Evolutionary conservation across 371 early-diverging fungal species (phyloP), one percentile per base, ranked within the genome.

Genomic region (Mucor saturninus): DNA sequence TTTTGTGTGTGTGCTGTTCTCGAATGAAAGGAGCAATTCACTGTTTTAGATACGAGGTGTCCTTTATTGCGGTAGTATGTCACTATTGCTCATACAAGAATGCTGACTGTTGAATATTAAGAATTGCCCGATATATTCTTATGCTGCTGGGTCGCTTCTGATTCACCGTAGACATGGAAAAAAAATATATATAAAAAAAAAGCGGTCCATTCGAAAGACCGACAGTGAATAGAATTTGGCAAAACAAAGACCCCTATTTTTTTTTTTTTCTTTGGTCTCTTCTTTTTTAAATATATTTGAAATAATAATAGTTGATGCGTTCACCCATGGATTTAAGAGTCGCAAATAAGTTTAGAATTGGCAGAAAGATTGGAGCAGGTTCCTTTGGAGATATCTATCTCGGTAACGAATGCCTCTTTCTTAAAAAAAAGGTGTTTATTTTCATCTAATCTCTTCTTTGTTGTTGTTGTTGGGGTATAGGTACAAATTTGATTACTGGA

Each of bases 341-440:
- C 55, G 98, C 93, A 66, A 92, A 93, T 83, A 96, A 95, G 78
- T 98, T 94, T 86, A 83, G 93, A 64, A 85, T 99, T 65, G 95
- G 96, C 51, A 87, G 95, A 57, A 98, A 98, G 85, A 96, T 99
- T 76, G 99, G 99, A 50, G 91, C 95, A 43, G 99, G 99, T 62
- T 95, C 97, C 28, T 99, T 99, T 89, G 99, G 99, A 48, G 99
- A 99, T 73, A 98, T 99, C 69, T 99, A 95, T 79, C 89, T 98
- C 54, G 97, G 95, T 92, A 84, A 40, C 54, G 29, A 56, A 14
- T 48, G 9, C 28, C 1, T 1, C 39, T 31, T 29, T 15, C 21
- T 35, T 46, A 37, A 38, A 62, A 14, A 15, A 11, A 51, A 28
- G 13, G 28, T 15, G 21, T 10, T 13, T 35, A 37, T 32, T 48